Percentiles rank a stretch among this genome's conserved stretches.
phyloP scores from a whole-genome alignment of 1,139 yeast species.

The Yamadazyma atmosphaerica region DNA sequence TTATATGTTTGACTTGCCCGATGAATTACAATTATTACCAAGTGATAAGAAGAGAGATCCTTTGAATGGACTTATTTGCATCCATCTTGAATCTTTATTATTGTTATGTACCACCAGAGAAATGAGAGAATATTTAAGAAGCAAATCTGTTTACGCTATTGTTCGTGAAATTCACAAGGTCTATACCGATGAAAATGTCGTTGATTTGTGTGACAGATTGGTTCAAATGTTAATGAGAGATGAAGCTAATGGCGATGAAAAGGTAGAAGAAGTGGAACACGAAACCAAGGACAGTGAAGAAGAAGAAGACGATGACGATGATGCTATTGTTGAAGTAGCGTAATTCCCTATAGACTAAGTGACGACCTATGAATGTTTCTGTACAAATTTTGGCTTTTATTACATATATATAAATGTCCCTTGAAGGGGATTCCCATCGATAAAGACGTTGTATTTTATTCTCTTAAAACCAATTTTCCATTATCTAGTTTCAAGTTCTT shows the following conservation, averaged over 20 bases:
- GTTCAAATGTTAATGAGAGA: conserved; percentile 93
- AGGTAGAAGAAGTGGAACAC: conserved; percentile 26
- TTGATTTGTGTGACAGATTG: conserved; percentile 68
- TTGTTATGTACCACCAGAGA: conserved; percentile 72
- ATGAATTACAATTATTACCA: conserved; percentile 78
- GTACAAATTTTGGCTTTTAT: background rate
- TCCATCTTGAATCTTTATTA: conserved; percentile 74
- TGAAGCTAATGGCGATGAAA: conserved; percentile 52
- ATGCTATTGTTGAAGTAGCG: conserved; percentile 50
- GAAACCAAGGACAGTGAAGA: conserved; percentile 29
- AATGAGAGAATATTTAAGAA: conserved; percentile 74
- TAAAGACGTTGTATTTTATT: too few relatives aligned
- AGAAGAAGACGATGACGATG: conserved; percentile 35
- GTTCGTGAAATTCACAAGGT: conserved; percentile 82
- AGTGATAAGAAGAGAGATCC: conserved; percentile 81
- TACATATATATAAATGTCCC: too few relatives aligned
- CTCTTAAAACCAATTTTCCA: conserved; percentile 64
- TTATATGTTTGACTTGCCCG: conserved; percentile 86
- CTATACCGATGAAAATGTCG: conserved; percentile 60
- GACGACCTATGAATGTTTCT: background rate
- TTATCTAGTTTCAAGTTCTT: conserved; percentile 67
- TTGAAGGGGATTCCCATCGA: too few relatives aligned
- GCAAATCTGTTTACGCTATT: conserved; percentile 77
- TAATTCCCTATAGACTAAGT: background rate
- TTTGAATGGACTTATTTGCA: conserved; percentile 58